phyloP scores from a whole-genome alignment of 2,329 filamentous ascomycete genomes.

The Trichophyton verrucosum region DNA sequence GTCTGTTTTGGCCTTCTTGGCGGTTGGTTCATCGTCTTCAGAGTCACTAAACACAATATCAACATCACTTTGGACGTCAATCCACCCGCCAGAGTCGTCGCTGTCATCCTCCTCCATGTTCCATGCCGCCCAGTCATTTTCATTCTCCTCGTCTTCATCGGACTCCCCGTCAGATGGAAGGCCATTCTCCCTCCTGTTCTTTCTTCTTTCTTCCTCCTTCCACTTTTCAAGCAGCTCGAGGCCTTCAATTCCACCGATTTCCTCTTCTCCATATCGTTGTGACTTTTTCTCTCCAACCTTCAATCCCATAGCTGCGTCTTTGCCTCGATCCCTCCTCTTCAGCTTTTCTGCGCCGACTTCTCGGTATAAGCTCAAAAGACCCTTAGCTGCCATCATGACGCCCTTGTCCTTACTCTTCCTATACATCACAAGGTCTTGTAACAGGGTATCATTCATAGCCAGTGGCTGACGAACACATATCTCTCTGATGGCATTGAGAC shows the following conservation, averaged over 20 bases:
- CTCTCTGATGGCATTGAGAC: slow-evolving; percentile 87
- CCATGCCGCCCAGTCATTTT: slow-evolving; percentile 46
- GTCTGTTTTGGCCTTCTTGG: slow-evolving; percentile 52
- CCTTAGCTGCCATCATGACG: slow-evolving; percentile 96
- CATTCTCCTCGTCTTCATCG: slow-evolving; percentile 49
- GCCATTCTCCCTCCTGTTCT: slow-evolving; percentile 57
- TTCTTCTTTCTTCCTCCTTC: slow-evolving; percentile 78
- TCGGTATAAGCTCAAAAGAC: slow-evolving; percentile 76
- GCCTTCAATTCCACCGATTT: slow-evolving; percentile 72
- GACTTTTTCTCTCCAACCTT: slow-evolving; percentile 63
- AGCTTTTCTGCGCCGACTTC: slow-evolving; percentile 84
- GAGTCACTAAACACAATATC: slow-evolving; percentile 60
- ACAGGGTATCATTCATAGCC: slow-evolving; percentile 90
- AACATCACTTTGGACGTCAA: slow-evolving; percentile 73
- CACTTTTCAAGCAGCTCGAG: slow-evolving; percentile 82
- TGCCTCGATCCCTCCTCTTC: slow-evolving; percentile 79
- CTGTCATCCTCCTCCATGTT: slow-evolving; percentile 48
- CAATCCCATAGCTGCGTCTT: slow-evolving; percentile 75
- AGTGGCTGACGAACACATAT: slow-evolving; percentile 85
- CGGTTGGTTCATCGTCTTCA: slow-evolving; percentile 56
- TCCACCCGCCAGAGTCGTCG: slow-evolving; percentile 78
- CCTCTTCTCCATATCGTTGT: slow-evolving; percentile 70
- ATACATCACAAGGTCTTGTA: slow-evolving; percentile 93
- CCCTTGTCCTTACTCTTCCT: slow-evolving; percentile 97
- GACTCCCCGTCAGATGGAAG: slow-evolving; percentile 49